These are phyloP conservation scores for Periconia sp. DNA, from an alignment of 2,329 filamentous ascomycete genomes.

Conservation along the genomic window DNA sequence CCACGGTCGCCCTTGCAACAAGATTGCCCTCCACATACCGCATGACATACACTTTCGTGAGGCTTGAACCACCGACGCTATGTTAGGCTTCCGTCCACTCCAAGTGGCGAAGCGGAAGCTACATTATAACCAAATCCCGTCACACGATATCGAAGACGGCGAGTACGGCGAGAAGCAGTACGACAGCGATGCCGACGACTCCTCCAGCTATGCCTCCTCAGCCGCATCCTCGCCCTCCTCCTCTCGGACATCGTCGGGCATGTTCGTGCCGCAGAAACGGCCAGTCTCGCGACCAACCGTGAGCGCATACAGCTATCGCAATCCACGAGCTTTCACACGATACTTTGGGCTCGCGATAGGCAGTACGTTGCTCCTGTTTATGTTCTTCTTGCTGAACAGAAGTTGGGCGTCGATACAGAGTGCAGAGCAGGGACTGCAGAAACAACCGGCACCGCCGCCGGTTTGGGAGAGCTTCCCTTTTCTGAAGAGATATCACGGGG, in stretches of 20 bases:
- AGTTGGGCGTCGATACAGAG: conserved; percentile 73
- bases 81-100: conserved; percentile 46
- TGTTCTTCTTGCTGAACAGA: conserved; percentile 74
- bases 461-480: conserved; percentile 90
- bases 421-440: conserved; percentile 64
- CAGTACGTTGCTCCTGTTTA: conserved; percentile 74
- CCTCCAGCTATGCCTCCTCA: conserved; percentile 39
- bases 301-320: conserved; percentile 59
- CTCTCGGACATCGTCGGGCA: conserved; percentile 57
- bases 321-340: conserved; percentile 76
- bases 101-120: conserved; percentile 46
- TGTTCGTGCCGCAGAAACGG: conserved; percentile 31
- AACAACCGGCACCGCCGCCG: conserved; percentile 68
- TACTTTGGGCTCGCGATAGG: conserved; percentile 78
- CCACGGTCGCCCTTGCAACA: too few species aligned
- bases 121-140: conserved; percentile 37
- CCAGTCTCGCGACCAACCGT: conserved; percentile 33
- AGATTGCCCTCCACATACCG: conserved; percentile 10
- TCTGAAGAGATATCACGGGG: conserved; percentile 87
- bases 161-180: conserved; percentile 49
- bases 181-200: conserved; percentile 39
- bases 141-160: conserved; percentile 38
- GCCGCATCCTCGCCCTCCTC: conserved; percentile 55
- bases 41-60: conserved; percentile 7
- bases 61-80: conserved; percentile 11